Conservation (phyloP, 169 alveolate species). For the Cryptosporidium sp. region DNA sequence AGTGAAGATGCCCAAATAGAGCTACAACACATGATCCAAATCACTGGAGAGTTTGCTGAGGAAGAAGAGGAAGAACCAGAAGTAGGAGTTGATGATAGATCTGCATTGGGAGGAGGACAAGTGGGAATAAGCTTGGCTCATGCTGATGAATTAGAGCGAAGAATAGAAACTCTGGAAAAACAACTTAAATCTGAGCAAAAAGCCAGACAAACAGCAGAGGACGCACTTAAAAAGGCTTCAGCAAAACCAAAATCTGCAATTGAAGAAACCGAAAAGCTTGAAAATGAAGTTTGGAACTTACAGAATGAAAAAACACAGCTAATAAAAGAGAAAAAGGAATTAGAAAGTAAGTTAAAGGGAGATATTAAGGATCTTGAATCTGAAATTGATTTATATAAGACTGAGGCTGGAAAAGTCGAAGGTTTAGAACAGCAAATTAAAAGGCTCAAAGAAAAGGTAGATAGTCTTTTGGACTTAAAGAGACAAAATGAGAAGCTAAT, state of each 20-base stretch:
- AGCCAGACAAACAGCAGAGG: slow-evolving; percentile 74
- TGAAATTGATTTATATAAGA: slow-evolving; percentile 48
- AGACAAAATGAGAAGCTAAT: slow-evolving; percentile 62
- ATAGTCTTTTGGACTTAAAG: slow-evolving; percentile 59
- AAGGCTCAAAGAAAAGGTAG: slow-evolving; percentile 61
- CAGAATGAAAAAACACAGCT: slow-evolving; percentile 61
- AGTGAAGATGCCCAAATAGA: slow-evolving; percentile 66
- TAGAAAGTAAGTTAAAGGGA: slow-evolving; percentile 21
- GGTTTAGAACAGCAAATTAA: slow-evolving; percentile 60
- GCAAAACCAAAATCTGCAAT: slow-evolving; percentile 64
- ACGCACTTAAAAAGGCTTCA: slow-evolving; percentile 45
- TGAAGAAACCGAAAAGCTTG: slow-evolving; percentile 71
- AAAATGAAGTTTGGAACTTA: slow-evolving; percentile 62
- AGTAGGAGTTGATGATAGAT: not conserved
- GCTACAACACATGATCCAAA: slow-evolving; percentile 66
- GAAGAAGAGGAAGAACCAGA: slow-evolving; percentile 21
- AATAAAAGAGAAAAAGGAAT: slow-evolving; percentile 47
- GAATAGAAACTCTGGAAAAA: slow-evolving; percentile 49
- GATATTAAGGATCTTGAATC: slow-evolving; percentile 46
- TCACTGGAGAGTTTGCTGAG: slow-evolving; percentile 68
- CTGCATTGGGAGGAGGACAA: slow-evolving; percentile 1
- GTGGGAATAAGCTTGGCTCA: slow-evolving; percentile 41
- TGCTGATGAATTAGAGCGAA: slow-evolving; percentile 58
- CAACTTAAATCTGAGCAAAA: slow-evolving; percentile 50
- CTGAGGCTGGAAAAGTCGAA: slow-evolving; percentile 57